phyloP scores from a whole-genome alignment of 106 monocot genomes.

The Dendrobium catenatum region DNA sequence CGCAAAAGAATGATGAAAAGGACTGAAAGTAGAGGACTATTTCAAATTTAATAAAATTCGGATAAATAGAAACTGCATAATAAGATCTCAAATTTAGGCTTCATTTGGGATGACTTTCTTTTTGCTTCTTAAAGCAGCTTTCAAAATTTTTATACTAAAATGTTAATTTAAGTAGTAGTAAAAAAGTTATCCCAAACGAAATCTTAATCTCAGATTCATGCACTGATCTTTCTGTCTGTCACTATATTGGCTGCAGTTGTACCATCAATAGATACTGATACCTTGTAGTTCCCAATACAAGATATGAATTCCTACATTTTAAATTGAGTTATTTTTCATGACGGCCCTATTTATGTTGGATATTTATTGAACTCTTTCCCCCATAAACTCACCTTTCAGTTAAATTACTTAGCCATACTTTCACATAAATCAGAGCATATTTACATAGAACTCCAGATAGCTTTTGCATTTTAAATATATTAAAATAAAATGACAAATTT shows the following conservation, averaged over 20 bases:
- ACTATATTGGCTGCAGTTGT: too few relatives aligned
- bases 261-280: too few relatives aligned
- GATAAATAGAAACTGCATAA: neutral
- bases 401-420: neutral
- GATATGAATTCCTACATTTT: neutral
- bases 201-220: neutral
- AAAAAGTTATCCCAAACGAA: too few relatives aligned
- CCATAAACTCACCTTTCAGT: neutral
- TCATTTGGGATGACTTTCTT: too few relatives aligned
- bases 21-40: neutral
- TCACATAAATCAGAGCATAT: neutral
- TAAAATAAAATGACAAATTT: neutral
- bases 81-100: neutral
- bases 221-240: neutral
- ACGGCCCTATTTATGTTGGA: too few relatives aligned
- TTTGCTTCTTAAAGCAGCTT: too few relatives aligned
- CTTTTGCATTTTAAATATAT: neutral
- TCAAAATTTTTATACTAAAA: too few relatives aligned
- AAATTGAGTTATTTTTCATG: too few relatives aligned
- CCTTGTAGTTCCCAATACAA: neutral
- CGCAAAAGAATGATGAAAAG: neutral
- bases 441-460: neutral
- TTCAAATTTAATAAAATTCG: neutral
- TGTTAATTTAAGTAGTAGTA: too few relatives aligned
- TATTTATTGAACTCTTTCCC: too few relatives aligned